Percentiles rank a stretch among this genome's conserved stretches.
Conservation (phyloP, 108 stramenopile species). For the Asterionellopsis glacialis region DNA sequence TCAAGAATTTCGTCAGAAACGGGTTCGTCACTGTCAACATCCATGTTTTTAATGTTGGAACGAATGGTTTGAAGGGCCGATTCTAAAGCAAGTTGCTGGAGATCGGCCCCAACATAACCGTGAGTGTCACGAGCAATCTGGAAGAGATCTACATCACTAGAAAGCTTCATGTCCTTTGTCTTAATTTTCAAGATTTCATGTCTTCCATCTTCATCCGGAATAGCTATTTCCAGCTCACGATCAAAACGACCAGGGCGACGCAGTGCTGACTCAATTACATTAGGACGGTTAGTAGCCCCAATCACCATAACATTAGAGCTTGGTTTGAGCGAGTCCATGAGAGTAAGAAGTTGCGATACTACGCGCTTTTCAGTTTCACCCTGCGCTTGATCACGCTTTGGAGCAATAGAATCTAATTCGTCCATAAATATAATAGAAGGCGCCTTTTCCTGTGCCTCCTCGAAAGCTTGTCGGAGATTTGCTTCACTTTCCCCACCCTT, state of each 20-base stretch:
- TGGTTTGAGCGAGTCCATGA: constrained; percentile 97
- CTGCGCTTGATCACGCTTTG: constrained; percentile 95
- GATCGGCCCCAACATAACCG: constrained; percentile 97
- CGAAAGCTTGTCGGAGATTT: constrained; percentile 94
- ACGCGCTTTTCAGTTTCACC: constrained; percentile 95
- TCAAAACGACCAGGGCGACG: constrained; percentile 97
- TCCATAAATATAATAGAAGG: constrained; percentile 98
- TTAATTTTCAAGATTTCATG: constrained; percentile 96
- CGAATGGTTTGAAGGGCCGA: constrained; percentile 95
- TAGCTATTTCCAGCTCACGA: constrained; percentile 96
- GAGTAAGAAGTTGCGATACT: constrained; percentile 94
- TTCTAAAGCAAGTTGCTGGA: constrained; percentile 94
- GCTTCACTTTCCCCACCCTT: constrained; percentile 97
- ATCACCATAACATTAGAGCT: constrained; percentile 95
- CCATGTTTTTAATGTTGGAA: constrained; percentile 76
- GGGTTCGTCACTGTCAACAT: constrained; percentile 82
- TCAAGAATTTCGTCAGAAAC: constrained; percentile 76
- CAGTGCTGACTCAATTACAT: constrained; percentile 94
- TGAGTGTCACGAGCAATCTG: constrained; percentile 94
- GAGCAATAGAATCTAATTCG: constrained; percentile 97
- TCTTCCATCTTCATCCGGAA: constrained; percentile 97
- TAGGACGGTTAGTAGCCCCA: constrained; percentile 97
- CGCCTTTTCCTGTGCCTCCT: constrained; percentile 86
- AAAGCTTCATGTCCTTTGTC: constrained; percentile 91
- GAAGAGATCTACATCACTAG: constrained; percentile 76